Evolutionary conservation across 352 stramenopile species (phyloP).

Genomic region (Thalassiosira ordinaria): DNA sequence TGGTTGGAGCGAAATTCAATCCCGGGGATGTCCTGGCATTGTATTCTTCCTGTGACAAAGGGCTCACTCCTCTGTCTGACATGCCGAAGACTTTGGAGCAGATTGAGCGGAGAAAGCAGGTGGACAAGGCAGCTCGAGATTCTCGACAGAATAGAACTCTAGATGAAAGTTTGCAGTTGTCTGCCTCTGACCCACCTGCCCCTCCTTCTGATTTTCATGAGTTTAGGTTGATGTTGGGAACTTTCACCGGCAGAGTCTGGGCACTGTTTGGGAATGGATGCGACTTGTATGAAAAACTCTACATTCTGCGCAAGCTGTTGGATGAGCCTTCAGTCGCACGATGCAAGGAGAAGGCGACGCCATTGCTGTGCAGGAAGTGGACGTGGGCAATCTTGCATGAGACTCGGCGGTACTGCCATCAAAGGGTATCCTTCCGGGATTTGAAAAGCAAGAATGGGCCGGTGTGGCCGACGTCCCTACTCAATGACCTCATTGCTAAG

Average conservation of each 20-base stretch:
- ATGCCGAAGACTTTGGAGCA: background rate
- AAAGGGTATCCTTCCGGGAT: background rate
- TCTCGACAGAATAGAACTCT: background rate
- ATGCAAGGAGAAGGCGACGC: too few relatives aligned
- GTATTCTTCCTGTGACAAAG: background rate
- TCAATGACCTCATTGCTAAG: background rate
- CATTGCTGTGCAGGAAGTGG: background rate
- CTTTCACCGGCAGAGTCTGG: too few relatives aligned
- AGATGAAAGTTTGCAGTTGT: background rate
- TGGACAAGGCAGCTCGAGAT: too few relatives aligned
- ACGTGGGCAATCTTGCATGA: background rate
- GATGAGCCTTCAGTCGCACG: too few relatives aligned
- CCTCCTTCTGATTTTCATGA: background rate
- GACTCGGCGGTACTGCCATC: background rate
- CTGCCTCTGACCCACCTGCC: background rate
- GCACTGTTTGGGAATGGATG: too few relatives aligned
- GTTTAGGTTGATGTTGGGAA: background rate
- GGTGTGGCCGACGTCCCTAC: background rate
- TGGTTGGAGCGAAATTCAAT: background rate
- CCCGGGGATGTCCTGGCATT: background rate
- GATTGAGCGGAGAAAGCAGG: background rate
- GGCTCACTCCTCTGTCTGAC: background rate
- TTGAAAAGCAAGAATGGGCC: background rate
- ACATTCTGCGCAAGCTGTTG: too few relatives aligned
- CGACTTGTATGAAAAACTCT: too few relatives aligned